Conservation (phyloP, 164 flowering plant genomes). For the Platanus orientalis region DNA sequence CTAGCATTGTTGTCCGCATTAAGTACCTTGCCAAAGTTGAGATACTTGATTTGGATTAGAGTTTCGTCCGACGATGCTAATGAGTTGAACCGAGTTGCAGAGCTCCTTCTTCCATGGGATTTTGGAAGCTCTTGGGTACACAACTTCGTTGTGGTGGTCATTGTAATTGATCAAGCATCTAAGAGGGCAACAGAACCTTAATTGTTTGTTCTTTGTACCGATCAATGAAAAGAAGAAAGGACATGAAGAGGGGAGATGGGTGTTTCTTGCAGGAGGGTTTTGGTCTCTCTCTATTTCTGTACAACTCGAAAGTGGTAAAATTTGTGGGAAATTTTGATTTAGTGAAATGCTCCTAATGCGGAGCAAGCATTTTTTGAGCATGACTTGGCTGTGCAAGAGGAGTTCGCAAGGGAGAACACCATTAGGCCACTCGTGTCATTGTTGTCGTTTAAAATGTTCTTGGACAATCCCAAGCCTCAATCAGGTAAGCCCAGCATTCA, state of each 20-base stretch:
- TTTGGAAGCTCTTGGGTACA: constrained; percentile 62
- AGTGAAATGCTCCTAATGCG: too few relatives aligned
- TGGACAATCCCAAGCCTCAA: constrained; percentile 38
- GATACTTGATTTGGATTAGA: constrained; percentile 62
- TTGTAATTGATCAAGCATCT: constrained; percentile 3
- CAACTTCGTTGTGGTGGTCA: constrained; percentile 19
- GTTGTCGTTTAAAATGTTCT: constrained; percentile 36
- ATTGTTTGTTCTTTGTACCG: neutral
- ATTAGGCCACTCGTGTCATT: constrained; percentile 49
- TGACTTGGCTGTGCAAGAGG: constrained; percentile 44
- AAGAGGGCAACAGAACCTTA: neutral
- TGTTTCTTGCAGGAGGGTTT: constrained; percentile 15
- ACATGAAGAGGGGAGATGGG: constrained; percentile 1
- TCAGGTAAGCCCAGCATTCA: constrained; percentile 42
- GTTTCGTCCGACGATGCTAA: constrained; percentile 65
- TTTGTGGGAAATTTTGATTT: too few relatives aligned
- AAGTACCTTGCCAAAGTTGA: constrained; percentile 66
- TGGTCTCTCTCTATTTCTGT: neutral
- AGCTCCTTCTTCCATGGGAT: constrained; percentile 85
- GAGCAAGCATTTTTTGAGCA: constrained; percentile 39
- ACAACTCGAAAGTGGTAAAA: too few relatives aligned
- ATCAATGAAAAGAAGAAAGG: neutral
- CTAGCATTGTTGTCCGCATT: too few relatives aligned
- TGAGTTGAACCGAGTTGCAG: constrained; percentile 60
- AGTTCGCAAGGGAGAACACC: constrained; percentile 59